Conservation (phyloP, 2,329 filamentous ascomycete genomes). For the Trichoderma sp. region DNA sequence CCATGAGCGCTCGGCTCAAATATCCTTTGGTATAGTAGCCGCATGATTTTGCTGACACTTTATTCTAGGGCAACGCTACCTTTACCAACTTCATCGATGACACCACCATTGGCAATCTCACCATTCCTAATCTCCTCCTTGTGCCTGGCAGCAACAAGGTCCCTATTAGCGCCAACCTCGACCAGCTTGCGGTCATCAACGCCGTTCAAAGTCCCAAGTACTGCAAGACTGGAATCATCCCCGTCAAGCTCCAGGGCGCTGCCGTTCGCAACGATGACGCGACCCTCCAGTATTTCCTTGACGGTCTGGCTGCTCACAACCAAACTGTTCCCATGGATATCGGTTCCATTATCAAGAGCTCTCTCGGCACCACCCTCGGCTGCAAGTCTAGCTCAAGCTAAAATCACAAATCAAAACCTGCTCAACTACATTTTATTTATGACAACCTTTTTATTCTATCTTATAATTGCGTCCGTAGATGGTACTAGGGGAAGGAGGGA, state of each 20-base stretch:
- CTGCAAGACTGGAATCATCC: constrained; percentile 55
- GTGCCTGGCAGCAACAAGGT: constrained; percentile 58
- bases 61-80: constrained; percentile 58
- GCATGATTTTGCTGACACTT: neutral
- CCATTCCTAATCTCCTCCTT: constrained; percentile 58
- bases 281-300: constrained; percentile 54
- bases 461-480: constrained; percentile 4
- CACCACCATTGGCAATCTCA: constrained; percentile 52
- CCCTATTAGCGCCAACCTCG: constrained; percentile 52
- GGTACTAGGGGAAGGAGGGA: neutral
- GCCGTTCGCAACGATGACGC: constrained; percentile 52
- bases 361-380: constrained; percentile 23
- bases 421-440: neutral
- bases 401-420: neutral
- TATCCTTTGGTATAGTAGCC: neutral
- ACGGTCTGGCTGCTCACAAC: constrained; percentile 51
- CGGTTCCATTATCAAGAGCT: constrained; percentile 40
- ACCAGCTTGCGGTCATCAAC: constrained; percentile 48
- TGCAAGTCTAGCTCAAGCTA: constrained; percentile 8
- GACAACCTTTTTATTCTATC: neutral
- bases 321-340: constrained; percentile 54
- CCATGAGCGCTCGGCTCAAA: neutral
- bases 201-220: constrained; percentile 38
- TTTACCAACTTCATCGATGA: constrained; percentile 58
- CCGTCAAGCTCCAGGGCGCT: constrained; percentile 54